Evolutionary conservation across 1,284 basidiomycete genomes (phyloP), one percentile per base, ranked within the genome.

Genomic region (Leccinum insigne): DNA sequence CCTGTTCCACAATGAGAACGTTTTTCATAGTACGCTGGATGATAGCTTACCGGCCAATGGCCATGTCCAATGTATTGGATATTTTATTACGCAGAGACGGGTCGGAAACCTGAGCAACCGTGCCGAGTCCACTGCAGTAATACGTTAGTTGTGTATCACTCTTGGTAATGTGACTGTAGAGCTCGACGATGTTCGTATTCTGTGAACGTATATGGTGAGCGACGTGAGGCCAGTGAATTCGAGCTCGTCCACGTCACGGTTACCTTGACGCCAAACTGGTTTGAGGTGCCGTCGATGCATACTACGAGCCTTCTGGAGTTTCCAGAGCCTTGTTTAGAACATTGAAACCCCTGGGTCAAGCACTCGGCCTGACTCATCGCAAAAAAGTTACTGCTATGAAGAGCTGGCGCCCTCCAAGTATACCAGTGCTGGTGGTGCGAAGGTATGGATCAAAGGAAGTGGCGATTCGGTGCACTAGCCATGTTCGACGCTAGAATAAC

Each of bases 281-380:
- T 79, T 1, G 78, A 73, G 3, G 79, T 80, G 23, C 79, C 79
- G 26, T 79, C 79, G 14, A 80, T 79, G 67, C 78, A 79, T 26
- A 79, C 71, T 1, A 80, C 72, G 23, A 79, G 72, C 54, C 78
- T 79, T 21, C 32, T 32, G 32, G 32, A 32, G 32, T 32, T 32
- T 32, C 32, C 32, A 32, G 32, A 32, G 32, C 32, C 32, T 32
- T 32, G 32, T 32, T 32, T 32, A 32, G 32, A 32, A 32, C 32
- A 32, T 32, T 32, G 32, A 32, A 57, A 68, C 32, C 32, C 32
- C 32, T 32, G 32, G 32, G 32, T 32, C 32, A 32, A 32, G 32
- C 32, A 32, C 32, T 32, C 32, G 32, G 32, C 32, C 32, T 32
- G 32, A 9, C 32, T 32, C 32, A 32, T 32, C 32, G 32, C 32